A percentile compares a stretch with the other conserved stretches of the same genome.
These are phyloP conservation scores for Starmerella davenportii DNA, from an alignment of 805 yeast genomes.

Conservation along the genomic window DNA sequence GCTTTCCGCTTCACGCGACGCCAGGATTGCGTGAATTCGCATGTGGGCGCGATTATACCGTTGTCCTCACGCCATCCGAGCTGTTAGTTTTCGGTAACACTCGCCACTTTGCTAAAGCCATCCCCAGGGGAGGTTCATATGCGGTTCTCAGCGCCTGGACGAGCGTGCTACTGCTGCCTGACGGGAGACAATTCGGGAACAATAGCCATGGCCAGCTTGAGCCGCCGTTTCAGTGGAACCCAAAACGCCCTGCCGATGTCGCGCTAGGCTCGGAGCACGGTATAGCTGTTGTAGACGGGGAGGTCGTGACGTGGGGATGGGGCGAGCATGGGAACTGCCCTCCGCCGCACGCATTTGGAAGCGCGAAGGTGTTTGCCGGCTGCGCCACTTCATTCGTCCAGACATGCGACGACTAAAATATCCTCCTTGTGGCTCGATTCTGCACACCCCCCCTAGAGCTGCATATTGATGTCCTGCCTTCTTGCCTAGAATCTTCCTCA, in stretches of 20 bases:
- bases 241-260: constrained; percentile 12
- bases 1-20: constrained; percentile 1
- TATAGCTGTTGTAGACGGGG: constrained; percentile 23
- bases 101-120: too few relatives aligned
- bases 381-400: constrained; percentile 21
- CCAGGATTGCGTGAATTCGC: constrained; percentile 14
- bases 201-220: constrained; percentile 55
- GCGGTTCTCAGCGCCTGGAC: constrained; percentile 13
- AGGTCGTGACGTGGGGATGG: constrained; percentile 85
- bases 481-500: too few relatives aligned
- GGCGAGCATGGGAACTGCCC: constrained; percentile 93
- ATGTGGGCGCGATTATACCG: constrained; percentile 45
- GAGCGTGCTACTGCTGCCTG: constrained; percentile 8
- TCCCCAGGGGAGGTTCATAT: too few relatives aligned
- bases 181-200: constrained; percentile 47
- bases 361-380: constrained; percentile 16
- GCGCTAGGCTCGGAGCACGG: constrained; percentile 83
- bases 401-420: too few relatives aligned
- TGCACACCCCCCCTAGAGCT: too few relatives aligned
- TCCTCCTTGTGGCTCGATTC: too few relatives aligned
- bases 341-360: constrained; percentile 26
- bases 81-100: constrained; percentile 23
- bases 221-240: constrained; percentile 1
- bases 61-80: constrained; percentile 16
- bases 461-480: too few relatives aligned